Base-by-base conservation (phyloP, 495 filamentous ascomycete species). In the Penicillium steckii region DNA sequence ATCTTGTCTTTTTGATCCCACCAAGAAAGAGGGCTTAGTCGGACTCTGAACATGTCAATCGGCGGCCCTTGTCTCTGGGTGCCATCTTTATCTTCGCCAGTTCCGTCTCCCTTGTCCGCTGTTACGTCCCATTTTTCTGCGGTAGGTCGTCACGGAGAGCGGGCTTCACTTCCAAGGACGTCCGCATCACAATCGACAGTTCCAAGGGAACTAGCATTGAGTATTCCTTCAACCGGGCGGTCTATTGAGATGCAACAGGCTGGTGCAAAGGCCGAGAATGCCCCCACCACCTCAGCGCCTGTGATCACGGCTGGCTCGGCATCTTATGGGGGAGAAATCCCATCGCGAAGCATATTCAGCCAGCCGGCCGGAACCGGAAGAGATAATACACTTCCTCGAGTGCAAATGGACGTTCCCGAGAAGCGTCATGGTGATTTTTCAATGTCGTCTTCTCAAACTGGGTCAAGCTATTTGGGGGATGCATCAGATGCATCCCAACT, bases 1-100 rank as follows among this genome's bases (percentile, higher is more conserved):
- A 12, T 53, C 23, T 46, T 29, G 24, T 35, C 24, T 41, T 17
- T 9, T 19, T 42, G 38, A 44, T 43, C 18, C 24, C 24, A 21
- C 33, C 23, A 9, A 47, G n/a, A 32, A 42, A 8, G 17, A 24
- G 41, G 42, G 44, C 44, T 18, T 21, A 17, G 40, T 24, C 17
- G 48, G 44, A 37, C 26, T 47, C 56, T 62, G 66, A 73, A 53
- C 64, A 75, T 75, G 72, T 75, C 72, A 64, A 59, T 71, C 64
- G 68, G 65, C 53, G 69, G 72, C 44, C 67, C 70, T 57, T 75
- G 72, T 61, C 65, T 69, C 52, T 75, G 72, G 72, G 52, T 72
- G 52, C 61, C 72, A 41, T 66, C 72, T 27, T 53, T 74, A 50
- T 63, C 70, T 46, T 65, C 71, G 35, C 61, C 69, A 49, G 55